Base-by-base conservation (phyloP, 495 filamentous ascomycete species). In the Daldinia vernicosa region DNA sequence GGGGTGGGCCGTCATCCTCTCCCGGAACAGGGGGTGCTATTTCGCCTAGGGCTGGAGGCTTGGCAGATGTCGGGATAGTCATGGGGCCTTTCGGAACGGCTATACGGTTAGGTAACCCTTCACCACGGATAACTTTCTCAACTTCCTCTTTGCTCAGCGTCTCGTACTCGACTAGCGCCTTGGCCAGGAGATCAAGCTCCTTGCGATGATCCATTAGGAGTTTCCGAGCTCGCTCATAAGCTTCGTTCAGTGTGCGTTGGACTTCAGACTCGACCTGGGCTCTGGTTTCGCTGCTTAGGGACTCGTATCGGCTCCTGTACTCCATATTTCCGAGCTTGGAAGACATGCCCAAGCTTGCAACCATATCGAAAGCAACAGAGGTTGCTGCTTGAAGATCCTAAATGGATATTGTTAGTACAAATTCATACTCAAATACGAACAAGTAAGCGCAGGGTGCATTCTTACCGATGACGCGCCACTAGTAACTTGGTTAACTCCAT, bases 101-200 rank as follows among this genome's bases (percentile, higher is more conserved):
- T 22, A 84, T 80, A 9, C 84, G 82, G 35, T 77, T 87, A n/a
- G 81, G 76, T 17, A 98, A 81, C 77, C 92, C 92, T 80, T 97
- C 93, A 17, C 95, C 95, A 61, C 85, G 85, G 27, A 98, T 84
- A 2, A 97, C 91, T 81, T 90, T 93, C 78, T 91, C 91, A 73
- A 98, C 95, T 75, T 99, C 96, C 26, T 91, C 90, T 76, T 89
- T 90, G 69, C 89, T 91, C 24, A 98, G 81, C 2, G 92, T 96
- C 80, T 98, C 96, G 79, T 98, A 98, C 82, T 98, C 91, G 27
- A 99, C 88, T 12, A 99, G 81, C 3, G 94, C 95, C 74, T 93
- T 89, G 30, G 94, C 94, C 5, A 99, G 81, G 19, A 91, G 79
- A 67, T 98, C 95, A 9, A 99, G 85, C 75, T 97, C 95, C 58